Conservation (phyloP, 2,329 filamentous ascomycete genomes). For the Sporothrix brasiliensis region DNA sequence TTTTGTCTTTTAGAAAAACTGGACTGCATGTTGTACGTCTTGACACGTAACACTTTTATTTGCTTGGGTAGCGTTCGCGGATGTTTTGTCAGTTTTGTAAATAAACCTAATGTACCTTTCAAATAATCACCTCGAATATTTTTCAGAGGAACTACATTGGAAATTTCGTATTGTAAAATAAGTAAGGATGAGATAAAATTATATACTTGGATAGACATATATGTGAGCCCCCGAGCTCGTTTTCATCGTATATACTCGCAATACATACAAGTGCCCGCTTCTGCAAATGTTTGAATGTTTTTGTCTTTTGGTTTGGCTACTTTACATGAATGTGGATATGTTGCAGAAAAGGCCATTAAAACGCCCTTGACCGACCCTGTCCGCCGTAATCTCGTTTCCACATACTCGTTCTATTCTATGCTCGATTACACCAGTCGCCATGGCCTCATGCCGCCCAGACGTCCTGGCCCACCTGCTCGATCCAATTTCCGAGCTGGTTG, state of each 20-base stretch:
- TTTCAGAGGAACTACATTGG: no score
- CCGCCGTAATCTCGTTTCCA: neutral
- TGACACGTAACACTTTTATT: neutral
- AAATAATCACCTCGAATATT: neutral
- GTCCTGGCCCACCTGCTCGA: constrained; percentile 89
- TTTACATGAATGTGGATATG: constrained; percentile 16
- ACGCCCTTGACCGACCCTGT: neutral
- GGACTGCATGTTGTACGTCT: neutral
- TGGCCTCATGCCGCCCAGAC: constrained; percentile 78
- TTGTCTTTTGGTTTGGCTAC: constrained; percentile 16
- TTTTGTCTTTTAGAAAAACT: neutral
- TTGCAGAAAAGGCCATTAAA: neutral
- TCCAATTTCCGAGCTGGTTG: constrained; percentile 95
- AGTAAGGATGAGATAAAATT: no score
- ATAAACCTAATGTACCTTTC: neutral
- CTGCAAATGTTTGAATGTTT: constrained; percentile 11
- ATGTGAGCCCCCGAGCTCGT: neutral
- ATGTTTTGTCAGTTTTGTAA: neutral
- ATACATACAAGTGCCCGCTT: neutral
- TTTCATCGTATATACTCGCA: no score
- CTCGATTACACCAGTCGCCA: neutral
- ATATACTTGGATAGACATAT: no score
- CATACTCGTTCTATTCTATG: neutral
- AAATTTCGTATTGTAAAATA: neutral
- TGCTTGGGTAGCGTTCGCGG: constrained; percentile 4